Percentiles rank a stretch among this genome's conserved stretches.
phyloP scores from a whole-genome alignment of 208 protist species.

The Trypanosoma rangeli region DNA sequence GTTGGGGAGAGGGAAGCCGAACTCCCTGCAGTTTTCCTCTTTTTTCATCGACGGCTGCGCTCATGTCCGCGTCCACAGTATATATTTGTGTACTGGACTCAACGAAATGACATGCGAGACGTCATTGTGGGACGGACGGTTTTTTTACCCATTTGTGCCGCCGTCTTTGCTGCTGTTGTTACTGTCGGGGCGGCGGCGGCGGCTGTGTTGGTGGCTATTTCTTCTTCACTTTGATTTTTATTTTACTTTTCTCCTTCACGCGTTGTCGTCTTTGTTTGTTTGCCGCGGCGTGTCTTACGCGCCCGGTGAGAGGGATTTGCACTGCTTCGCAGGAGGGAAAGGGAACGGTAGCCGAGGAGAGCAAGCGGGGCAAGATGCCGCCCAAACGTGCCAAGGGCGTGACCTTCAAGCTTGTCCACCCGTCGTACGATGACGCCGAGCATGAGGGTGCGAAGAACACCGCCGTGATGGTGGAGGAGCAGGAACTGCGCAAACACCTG shows the following conservation, averaged over 20 bases:
- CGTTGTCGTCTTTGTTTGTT: slow-evolving; percentile 15
- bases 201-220: slow-evolving; percentile 1
- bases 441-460: slow-evolving; percentile 29
- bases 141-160: slow-evolving; percentile 13
- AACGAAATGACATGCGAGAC: too few relatives aligned
- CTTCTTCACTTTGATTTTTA: not conserved
- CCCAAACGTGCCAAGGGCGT: slow-evolving; percentile 33
- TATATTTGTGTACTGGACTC: too few relatives aligned
- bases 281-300: not conserved
- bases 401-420: slow-evolving; percentile 75
- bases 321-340: not conserved
- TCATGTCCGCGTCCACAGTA: not conserved
- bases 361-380: slow-evolving; percentile 15
- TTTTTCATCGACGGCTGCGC: not conserved
- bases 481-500: slow-evolving; percentile 49
- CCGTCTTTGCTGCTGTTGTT: not conserved
- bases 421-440: slow-evolving; percentile 49
- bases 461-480: slow-evolving; percentile 60
- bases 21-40: too few relatives aligned
- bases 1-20: too few relatives aligned
- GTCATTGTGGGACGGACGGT: not conserved
- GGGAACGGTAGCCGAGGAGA: not conserved
- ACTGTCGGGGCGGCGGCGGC: too few relatives aligned
- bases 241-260: too few relatives aligned
- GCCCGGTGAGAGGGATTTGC: slow-evolving; percentile 2